Conservation (phyloP, 2,329 filamentous ascomycete genomes). For the Trichoderma harzianum region DNA sequence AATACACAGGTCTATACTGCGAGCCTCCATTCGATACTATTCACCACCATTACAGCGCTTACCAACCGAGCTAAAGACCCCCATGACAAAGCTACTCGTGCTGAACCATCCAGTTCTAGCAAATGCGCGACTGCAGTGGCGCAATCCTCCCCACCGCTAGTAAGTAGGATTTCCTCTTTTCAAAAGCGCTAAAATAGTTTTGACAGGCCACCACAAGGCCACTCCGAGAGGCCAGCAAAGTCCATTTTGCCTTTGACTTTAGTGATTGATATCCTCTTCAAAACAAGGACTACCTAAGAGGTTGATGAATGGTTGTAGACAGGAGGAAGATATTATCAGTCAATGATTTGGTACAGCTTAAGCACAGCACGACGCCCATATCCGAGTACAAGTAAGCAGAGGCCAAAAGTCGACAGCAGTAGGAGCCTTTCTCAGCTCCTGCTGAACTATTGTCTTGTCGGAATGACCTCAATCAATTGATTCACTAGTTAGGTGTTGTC, state of each 20-base stretch:
- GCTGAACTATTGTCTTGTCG: neutral
- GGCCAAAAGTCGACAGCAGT: neutral
- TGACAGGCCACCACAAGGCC: neutral
- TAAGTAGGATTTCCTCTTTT: neutral
- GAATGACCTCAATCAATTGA: neutral
- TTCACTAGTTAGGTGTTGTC: neutral
- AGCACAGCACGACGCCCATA: rapidly evolving
- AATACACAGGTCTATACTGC: neutral
- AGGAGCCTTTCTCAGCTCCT: neutral
- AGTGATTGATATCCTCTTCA: neutral
- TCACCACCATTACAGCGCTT: neutral
- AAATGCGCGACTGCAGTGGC: neutral
- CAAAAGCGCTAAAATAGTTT: neutral
- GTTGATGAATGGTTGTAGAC: neutral
- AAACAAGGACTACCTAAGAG: neutral
- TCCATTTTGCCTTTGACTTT: neutral
- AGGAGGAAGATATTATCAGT: neutral
- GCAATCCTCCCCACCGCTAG: neutral
- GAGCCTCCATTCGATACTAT: neutral
- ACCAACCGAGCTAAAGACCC: neutral
- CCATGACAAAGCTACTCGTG: neutral
- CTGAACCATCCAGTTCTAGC: neutral
- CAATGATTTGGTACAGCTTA: neutral
- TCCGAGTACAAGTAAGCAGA: neutral
- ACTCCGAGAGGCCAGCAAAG: neutral